Evolutionary conservation across 257 asterid species (phyloP).

Genomic region (Scutellaria minor): DNA sequence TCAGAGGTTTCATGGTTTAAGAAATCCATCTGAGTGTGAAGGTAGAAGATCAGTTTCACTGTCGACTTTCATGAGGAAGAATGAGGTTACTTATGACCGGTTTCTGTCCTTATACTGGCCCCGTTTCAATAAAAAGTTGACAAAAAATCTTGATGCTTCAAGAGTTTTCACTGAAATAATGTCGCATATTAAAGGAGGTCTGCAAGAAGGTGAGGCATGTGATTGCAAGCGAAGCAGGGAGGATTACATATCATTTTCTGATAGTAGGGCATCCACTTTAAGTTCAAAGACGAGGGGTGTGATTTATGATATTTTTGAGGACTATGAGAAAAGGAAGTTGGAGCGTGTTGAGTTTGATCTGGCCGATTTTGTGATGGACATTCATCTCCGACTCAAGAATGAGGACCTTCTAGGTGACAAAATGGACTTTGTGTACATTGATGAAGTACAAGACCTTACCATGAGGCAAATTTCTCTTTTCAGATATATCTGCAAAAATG

Average conservation of each 20-base stretch:
- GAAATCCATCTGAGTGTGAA: conserved; percentile 32
- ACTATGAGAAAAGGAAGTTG: conserved; percentile 67
- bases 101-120: conserved; percentile 62
- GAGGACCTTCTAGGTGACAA: conserved; percentile 51
- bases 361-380: conserved; percentile 64
- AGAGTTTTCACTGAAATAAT: conserved; percentile 64
- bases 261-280: conserved; percentile 50
- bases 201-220: conserved; percentile 60
- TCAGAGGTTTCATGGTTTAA: conserved; percentile 48
- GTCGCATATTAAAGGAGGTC: conserved; percentile 68
- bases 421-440: conserved; percentile 73
- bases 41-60: conserved; percentile 49
- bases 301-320: conserved; percentile 55
- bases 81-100: conserved; percentile 64
- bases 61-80: conserved; percentile 50
- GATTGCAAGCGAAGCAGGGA: conserved; percentile 45
- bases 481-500: conserved; percentile 56
- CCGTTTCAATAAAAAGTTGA: conserved; percentile 47
- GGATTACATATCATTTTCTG: conserved; percentile 50
- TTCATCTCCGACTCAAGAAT: conserved; percentile 52
- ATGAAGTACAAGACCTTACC: conserved; percentile 74
- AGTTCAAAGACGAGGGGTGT: conserved; percentile 39
- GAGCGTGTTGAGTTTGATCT: conserved; percentile 61
- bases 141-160: conserved; percentile 55
- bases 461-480: conserved; percentile 68